Percentiles rank a stretch among this genome's conserved stretches.
Conservation (phyloP, 208 protist genomes). For the Phytomonas sp. region DNA sequence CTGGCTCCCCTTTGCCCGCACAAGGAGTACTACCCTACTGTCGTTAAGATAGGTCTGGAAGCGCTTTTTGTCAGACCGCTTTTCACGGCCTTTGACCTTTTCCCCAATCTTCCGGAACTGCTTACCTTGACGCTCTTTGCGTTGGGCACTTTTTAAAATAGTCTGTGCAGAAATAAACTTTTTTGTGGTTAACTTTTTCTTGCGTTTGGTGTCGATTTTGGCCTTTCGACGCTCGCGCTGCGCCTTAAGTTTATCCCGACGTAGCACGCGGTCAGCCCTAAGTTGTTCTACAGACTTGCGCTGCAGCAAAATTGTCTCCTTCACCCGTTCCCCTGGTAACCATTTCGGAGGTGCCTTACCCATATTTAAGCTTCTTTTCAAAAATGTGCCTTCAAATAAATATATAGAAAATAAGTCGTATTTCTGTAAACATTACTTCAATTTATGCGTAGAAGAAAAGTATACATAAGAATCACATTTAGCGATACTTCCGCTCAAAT, state of each 20-base stretch:
- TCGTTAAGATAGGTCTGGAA: conserved; percentile 33
- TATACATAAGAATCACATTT: not conserved
- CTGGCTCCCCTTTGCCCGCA: conserved; percentile 74
- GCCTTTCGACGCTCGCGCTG: conserved; percentile 63
- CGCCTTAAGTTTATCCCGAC: conserved; percentile 75
- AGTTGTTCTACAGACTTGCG: conserved; percentile 88
- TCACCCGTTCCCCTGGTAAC: conserved; percentile 86
- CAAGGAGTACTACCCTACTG: conserved; percentile 50
- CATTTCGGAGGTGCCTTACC: conserved; percentile 85
- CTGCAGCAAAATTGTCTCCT: conserved; percentile 87
- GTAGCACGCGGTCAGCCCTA: conserved; percentile 70
- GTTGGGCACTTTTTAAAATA: conserved; percentile 76
- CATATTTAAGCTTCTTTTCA: conserved; percentile 27
- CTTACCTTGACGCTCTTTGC: conserved; percentile 53
- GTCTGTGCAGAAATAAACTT: conserved; percentile 85
- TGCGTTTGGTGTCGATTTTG: conserved; percentile 81
- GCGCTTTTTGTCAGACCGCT: conserved; percentile 20
- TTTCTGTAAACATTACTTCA: not conserved
- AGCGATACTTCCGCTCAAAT: too few relatives aligned
- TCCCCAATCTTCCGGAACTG: conserved; percentile 81
- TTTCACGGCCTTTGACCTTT: conserved; percentile 38
- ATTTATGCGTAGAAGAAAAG: not conserved
- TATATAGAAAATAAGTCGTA: not conserved
- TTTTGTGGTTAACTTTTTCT: conserved; percentile 70
- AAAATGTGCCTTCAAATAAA: not conserved